Evolutionary conservation across 192 early-diverging fungal genomes (phyloP).

Genomic region (Coemansia sp.): DNA sequence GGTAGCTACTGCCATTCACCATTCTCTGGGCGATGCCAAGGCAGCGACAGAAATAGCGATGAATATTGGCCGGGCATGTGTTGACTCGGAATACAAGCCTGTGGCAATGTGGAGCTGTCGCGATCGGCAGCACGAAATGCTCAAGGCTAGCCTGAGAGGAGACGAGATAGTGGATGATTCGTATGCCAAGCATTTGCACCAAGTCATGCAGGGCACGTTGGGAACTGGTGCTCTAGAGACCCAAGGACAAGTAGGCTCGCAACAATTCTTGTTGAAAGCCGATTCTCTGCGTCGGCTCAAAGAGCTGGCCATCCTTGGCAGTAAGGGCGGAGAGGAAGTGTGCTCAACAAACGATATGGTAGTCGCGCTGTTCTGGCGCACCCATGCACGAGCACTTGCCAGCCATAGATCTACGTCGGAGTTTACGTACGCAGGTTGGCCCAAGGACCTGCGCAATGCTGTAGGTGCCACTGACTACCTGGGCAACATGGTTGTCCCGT

Average conservation of each 20-base stretch:
- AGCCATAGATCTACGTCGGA: slow-evolving; percentile 2
- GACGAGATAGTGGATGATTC: background rate
- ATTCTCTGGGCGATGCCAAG: slow-evolving; percentile 12
- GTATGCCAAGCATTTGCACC: background rate
- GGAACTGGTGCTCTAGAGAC: background rate
- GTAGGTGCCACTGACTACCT: background rate
- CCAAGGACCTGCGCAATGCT: slow-evolving; percentile 17
- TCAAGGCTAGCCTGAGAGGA: background rate
- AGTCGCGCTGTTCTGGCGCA: slow-evolving; percentile 37
- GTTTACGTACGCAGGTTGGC: slow-evolving; percentile 19
- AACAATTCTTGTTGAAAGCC: slow-evolving; percentile 6
- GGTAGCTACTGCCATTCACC: slow-evolving; percentile 15
- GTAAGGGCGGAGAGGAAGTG: background rate
- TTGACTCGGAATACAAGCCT: background rate
- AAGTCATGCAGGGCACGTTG: background rate
- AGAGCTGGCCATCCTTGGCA: background rate
- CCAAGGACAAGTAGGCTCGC: background rate
- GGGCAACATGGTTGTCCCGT: slow-evolving; percentile 26
- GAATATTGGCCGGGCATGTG: background rate
- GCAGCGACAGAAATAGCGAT: slow-evolving; percentile 4
- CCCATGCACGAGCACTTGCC: slow-evolving; percentile 15
- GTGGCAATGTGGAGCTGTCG: background rate
- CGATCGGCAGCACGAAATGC: background rate
- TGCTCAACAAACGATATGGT: slow-evolving; percentile 18
- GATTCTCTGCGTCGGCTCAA: background rate